Base-by-base conservation (phyloP, 2,329 filamentous ascomycete species). In the Biscogniauxia mediterranea region DNA sequence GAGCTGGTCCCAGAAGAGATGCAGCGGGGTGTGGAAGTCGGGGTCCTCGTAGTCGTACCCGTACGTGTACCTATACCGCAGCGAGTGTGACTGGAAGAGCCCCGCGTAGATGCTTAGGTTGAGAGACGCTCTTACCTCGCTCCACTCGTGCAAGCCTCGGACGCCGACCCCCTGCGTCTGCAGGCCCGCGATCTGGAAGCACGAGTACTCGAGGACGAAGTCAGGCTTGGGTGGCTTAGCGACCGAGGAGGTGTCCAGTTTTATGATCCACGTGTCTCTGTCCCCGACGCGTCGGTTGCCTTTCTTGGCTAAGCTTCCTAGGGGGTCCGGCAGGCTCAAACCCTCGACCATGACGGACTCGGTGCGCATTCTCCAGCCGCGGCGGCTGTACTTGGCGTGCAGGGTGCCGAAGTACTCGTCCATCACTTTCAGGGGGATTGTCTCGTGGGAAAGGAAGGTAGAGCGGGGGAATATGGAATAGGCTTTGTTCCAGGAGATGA, bases 401-500 rank as follows among this genome's bases (percentile, higher is more conserved):
- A 56, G 21, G 17, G 49, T 19, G 55, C 60, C 53, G n/a, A 54
- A 21, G 49, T 49, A 21, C 23, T 63, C 61, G 15, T 5, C 13
- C 8, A 42, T 8, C 0, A 15, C 0, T 28, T 49, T 55, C 53
- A 63, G 20, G 6, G 59, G n/a, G 13, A 65, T 38, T 9, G 60
- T 63, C 55, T 65, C 56, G 26, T 25, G 19, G n/a, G 53, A 55
- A 20, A 63, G 49, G 17, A 65, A 52, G 11, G 61, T 63, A 9
- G 63, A 56, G 2, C 61, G 56, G 0, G 59, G 59, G 51, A 63
- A 63, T 4, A 65, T 25, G 26, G 61, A 58, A 42, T 57, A 61
- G 15, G 57, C 61, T 20, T 57, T 60, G 19, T 63, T 65, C 61
- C 63, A 61, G 1, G 59, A 60, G 38, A 61, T 63, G 57, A 61